Evolutionary conservation across 2,329 filamentous ascomycete genomes (phyloP), one percentile per base, ranked within the genome.

Genomic region (Penicillium digitatum): DNA sequence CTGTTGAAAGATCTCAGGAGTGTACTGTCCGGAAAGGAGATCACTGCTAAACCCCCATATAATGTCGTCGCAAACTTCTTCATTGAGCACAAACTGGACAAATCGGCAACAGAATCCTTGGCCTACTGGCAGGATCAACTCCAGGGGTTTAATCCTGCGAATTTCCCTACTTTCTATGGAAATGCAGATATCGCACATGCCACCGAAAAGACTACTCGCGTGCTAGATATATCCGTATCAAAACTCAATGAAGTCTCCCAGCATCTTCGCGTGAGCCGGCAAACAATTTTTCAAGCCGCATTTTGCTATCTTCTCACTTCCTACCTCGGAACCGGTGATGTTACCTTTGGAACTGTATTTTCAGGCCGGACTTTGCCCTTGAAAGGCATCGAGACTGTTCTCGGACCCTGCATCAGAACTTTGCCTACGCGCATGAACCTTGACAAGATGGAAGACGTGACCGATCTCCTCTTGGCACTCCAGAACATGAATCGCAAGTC

Each of bases 281-380:
- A 93, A 62, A 82, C 87, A 0, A 74, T 93, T 20, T 90, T 95
- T 57, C 90, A 96, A 67, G 83, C 87, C 8, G 85, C 87, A 0
- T 75, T 90, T 52, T 76, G 81, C 1, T 83, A 87, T 67, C 69
- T 95, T 0, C 82, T 92, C 69, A 78, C 81, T 16, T 78, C 80
- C 0, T 84, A 94, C 55, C 69, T 82, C 3, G 89, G 87, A 3
- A 77, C 75, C 0, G 69, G 78, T 0, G 89, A 96, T 67, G 76
- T 92, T 1, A 77, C 86, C 0, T 82, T 95, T 37, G 92, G 92
- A 0, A 87, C 85, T 1, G 89, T 96, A 4, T 88, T 88, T 12
- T 95, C 91, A 10, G 91, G 91, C 1, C 81, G 92, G 52, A 90
- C 87, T 1, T 71, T 91, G n/a, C 82, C 89, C 0, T 69, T 96